Evolutionary conservation across 331 rosid species (phyloP).

Genomic region (Rhamnella rubrinervis): DNA sequence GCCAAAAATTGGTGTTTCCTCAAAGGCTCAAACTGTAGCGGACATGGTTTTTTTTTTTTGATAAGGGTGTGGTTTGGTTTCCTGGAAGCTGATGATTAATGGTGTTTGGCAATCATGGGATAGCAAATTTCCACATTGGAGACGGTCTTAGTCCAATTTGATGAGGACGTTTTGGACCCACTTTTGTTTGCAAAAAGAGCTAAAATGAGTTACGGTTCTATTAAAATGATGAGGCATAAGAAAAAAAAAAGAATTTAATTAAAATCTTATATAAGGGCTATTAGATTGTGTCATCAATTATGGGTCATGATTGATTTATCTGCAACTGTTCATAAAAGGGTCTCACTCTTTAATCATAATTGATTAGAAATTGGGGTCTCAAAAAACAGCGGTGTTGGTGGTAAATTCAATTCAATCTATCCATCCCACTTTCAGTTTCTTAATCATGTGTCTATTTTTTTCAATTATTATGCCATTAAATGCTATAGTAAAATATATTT

Average conservation of each 20-base stretch:
- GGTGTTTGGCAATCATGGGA: constrained; percentile 15
- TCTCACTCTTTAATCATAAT: too few relatives aligned
- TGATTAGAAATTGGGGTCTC: too few relatives aligned
- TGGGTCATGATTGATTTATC: neutral
- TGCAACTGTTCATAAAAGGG: too few relatives aligned
- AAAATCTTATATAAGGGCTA: too few relatives aligned
- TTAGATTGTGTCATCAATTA: neutral
- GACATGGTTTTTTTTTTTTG: neutral
- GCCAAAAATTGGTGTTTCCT: constrained; percentile 4
- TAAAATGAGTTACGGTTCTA: constrained; percentile 12
- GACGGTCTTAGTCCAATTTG: constrained; percentile 14
- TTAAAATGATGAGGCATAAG: neutral
- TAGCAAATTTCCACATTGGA: neutral
- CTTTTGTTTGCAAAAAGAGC: neutral
- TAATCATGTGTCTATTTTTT: too few relatives aligned
- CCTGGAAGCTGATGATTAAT: constrained; percentile 9
- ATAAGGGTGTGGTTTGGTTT: constrained; percentile 10
- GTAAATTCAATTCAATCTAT: too few relatives aligned
- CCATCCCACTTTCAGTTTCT: too few relatives aligned
- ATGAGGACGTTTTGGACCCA: constrained; percentile 9
- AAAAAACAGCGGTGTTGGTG: too few relatives aligned
- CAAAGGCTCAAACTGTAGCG: neutral
- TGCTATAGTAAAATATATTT: too few relatives aligned
- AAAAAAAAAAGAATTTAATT: neutral
- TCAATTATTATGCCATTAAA: too few relatives aligned